Percentiles rank a stretch among this genome's conserved stretches.
phyloP scores from a whole-genome alignment of 768 basidiomycete genomes.

The Boletus edulis region DNA sequence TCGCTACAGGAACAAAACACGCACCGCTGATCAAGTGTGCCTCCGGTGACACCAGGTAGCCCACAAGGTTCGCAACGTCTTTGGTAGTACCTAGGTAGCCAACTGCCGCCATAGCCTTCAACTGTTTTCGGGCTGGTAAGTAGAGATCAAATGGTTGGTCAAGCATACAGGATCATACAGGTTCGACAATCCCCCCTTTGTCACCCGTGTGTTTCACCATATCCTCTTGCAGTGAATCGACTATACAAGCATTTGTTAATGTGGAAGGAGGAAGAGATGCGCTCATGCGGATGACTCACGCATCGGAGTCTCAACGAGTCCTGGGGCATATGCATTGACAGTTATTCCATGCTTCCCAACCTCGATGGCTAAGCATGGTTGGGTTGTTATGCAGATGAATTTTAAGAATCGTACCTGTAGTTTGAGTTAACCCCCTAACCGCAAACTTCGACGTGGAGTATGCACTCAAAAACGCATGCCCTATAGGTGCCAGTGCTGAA shows the following conservation, averaged over 20 bases:
- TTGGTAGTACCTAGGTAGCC: constrained; percentile 25
- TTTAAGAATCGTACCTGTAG: constrained; percentile 13
- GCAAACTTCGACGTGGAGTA: constrained; percentile 44
- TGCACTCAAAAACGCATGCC: constrained; percentile 24
- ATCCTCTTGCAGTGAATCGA: constrained; percentile 14
- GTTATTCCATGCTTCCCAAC: constrained; percentile 31
- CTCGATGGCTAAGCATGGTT: constrained; percentile 29
- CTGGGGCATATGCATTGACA: constrained; percentile 35
- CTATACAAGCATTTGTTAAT: constrained; percentile 7
- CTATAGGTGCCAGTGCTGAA: constrained; percentile 13
- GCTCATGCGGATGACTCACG: constrained; percentile 13
- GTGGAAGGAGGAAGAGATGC: not conserved
- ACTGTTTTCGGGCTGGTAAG: constrained; percentile 10
- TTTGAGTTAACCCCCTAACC: constrained; percentile 41
- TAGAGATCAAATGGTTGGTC: not conserved
- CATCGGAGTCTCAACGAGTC: constrained; percentile 29
- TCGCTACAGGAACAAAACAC: not conserved
- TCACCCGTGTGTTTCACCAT: constrained; percentile 10
- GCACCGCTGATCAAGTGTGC: constrained; percentile 36
- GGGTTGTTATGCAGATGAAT: not conserved
- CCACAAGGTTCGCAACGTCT: constrained; percentile 38
- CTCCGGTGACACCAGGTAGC: constrained; percentile 34
- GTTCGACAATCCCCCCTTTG: constrained; percentile 10
- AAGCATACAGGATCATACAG: constrained; percentile 5
- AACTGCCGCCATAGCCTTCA: constrained; percentile 9